phyloP scores from a whole-genome alignment of 2,329 filamentous ascomycete genomes.

The Coleophoma crateriformis region DNA sequence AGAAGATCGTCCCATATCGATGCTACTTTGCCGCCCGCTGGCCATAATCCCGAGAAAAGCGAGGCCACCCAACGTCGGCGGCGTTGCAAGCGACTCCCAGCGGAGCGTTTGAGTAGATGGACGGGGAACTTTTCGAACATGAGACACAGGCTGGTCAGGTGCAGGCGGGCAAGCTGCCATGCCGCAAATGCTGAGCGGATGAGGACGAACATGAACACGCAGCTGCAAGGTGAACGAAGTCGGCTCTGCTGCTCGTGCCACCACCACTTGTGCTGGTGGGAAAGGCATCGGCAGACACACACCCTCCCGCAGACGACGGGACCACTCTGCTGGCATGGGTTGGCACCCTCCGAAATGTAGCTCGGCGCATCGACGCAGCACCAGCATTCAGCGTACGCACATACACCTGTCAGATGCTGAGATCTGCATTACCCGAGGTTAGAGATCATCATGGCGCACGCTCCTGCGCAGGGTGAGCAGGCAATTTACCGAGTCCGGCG shows the following conservation, averaged over 20 bases:
- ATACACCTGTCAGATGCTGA: conserved; percentile 18
- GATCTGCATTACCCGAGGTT: conserved; percentile 25
- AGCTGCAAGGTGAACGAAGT: too few species aligned
- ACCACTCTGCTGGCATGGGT: background rate
- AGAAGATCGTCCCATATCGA: conserved; percentile 1
- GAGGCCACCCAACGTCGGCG: background rate
- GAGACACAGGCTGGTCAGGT: background rate
- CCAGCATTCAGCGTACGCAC: background rate
- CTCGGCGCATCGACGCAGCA: background rate
- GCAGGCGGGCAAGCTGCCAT: too few species aligned
- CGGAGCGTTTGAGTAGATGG: too few species aligned
- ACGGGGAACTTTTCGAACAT: background rate
- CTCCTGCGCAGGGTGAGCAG: conserved; percentile 11
- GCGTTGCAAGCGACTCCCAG: too few species aligned
- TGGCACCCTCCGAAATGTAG: background rate
- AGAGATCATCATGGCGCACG: conserved; percentile 22
- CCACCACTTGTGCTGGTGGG: background rate
- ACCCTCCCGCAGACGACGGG: too few species aligned
- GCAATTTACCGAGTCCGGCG: conserved; percentile 4
- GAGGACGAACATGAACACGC: too few species aligned
- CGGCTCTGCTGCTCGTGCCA: too few species aligned
- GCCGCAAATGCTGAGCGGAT: too few species aligned
- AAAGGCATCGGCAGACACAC: background rate
- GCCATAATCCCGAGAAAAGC: too few species aligned
- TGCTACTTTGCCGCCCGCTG: background rate